Evolutionary conservation across 2,329 filamentous ascomycete genomes (phyloP).

Genomic region (Sclerotinia subarctica): DNA sequence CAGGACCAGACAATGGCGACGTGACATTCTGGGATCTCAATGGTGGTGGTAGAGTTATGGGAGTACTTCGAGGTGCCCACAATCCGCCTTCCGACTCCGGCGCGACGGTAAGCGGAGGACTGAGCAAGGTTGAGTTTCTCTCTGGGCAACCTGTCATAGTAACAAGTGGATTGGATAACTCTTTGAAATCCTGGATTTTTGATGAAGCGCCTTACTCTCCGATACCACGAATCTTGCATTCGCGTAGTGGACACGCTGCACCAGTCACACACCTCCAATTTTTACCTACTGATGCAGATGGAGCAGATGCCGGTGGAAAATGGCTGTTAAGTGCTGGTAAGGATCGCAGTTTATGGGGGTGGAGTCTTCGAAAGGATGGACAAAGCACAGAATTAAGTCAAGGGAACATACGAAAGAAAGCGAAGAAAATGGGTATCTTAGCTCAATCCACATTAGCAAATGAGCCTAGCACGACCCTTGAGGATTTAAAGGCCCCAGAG

Average conservation of each 20-base stretch:
- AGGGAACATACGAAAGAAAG: slow-evolving; percentile 80
- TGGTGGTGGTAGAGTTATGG: slow-evolving; percentile 78
- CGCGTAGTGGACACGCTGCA: slow-evolving; percentile 82
- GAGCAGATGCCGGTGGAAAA: slow-evolving; percentile 82
- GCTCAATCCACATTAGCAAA: slow-evolving; percentile 54
- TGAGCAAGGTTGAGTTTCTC: slow-evolving; percentile 87
- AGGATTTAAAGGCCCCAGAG: slow-evolving; percentile 81
- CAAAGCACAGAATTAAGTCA: slow-evolving; percentile 94
- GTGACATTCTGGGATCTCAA: slow-evolving; percentile 97
- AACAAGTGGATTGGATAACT: slow-evolving; percentile 89
- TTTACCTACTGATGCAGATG: slow-evolving; percentile 83
- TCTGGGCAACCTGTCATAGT: slow-evolving; percentile 84
- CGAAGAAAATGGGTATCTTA: slow-evolving; percentile 79
- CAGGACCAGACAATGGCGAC: slow-evolving; percentile 75
- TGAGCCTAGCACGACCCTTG: slow-evolving; percentile 62
- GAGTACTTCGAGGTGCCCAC: slow-evolving; percentile 83
- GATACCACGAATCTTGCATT: slow-evolving; percentile 79
- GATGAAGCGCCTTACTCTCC: slow-evolving; percentile 88
- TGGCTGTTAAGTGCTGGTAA: slow-evolving; percentile 88
- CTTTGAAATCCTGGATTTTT: slow-evolving; percentile 94
- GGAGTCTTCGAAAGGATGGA: slow-evolving; percentile 90
- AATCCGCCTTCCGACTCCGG: slow-evolving; percentile 60
- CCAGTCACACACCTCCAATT: slow-evolving; percentile 81
- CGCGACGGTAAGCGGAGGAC: slow-evolving; percentile 64
- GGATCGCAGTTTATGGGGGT: slow-evolving; percentile 92